A percentile compares a stretch with the other conserved stretches of the same genome.
phyloP scores from a whole-genome alignment of 305 asterid species.

The Caryopteris hybrid region DNA sequence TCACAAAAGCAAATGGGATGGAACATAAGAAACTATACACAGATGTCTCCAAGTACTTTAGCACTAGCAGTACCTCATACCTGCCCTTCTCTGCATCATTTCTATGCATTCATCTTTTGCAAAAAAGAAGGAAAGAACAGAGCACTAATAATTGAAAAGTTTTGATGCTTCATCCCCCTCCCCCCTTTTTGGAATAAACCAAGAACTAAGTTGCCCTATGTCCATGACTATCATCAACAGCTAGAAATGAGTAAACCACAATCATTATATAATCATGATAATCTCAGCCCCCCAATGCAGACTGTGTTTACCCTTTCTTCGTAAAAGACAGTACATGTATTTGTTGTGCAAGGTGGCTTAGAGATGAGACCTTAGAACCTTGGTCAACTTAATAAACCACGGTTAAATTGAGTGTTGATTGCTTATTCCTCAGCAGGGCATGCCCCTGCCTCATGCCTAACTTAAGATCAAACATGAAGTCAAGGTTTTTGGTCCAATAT shows the following conservation, averaged over 20 bases:
- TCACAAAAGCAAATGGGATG: background rate
- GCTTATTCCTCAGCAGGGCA: background rate
- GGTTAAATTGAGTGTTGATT: background rate
- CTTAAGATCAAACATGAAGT: background rate
- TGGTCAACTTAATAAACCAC: background rate
- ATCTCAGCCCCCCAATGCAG: background rate
- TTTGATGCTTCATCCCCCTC: background rate
- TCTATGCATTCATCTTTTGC: background rate
- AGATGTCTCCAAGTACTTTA: background rate
- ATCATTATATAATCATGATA: background rate
- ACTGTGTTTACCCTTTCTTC: background rate
- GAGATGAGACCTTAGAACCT: background rate
- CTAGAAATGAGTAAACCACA: background rate
- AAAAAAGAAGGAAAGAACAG: background rate
- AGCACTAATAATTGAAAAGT: background rate
- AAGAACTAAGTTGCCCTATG: background rate
- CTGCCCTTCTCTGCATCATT: background rate
- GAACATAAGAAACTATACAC: background rate
- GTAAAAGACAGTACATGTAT: background rate
- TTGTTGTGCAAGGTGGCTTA: background rate
- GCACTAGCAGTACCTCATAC: slow-evolving; percentile 4
- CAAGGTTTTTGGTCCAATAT: too few species aligned
- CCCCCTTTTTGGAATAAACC: background rate
- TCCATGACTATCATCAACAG: background rate
- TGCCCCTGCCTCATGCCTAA: background rate